These are phyloP conservation scores for Penicillium sp. DNA, from an alignment of 2,329 filamentous ascomycete species.

Conservation along the genomic window DNA sequence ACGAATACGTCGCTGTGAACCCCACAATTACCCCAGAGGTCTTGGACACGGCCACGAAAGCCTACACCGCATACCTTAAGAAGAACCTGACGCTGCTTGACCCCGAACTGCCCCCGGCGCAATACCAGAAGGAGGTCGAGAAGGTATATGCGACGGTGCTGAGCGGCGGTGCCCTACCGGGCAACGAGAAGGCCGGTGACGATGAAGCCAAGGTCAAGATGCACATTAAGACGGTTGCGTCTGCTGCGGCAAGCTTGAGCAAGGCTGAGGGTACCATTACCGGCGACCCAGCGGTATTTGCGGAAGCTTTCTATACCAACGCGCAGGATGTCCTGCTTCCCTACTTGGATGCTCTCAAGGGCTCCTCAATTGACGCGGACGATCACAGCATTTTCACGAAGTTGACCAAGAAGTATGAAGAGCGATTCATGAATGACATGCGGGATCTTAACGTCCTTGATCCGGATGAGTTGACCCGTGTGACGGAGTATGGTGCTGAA, in stretches of 20 bases:
- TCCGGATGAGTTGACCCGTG: constrained; percentile 79
- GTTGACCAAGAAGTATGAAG: constrained; percentile 81
- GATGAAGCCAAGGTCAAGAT: constrained; percentile 87
- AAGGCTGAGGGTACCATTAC: constrained; percentile 31
- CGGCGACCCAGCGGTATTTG: constrained; percentile 27
- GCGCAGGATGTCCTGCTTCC: constrained; percentile 73
- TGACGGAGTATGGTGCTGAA: constrained; percentile 89
- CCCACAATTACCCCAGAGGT: constrained; percentile 48
- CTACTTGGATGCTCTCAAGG: constrained; percentile 70
- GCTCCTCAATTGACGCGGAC: constrained; percentile 58
- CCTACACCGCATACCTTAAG: constrained; percentile 61
- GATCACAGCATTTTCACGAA: constrained; percentile 81
- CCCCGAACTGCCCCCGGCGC: constrained; percentile 46
- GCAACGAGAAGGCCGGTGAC: constrained; percentile 63
- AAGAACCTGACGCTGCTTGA: constrained; percentile 65
- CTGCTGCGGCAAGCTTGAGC: constrained; percentile 55
- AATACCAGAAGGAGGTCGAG: constrained; percentile 51
- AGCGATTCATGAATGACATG: constrained; percentile 88
- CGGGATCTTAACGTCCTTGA: constrained; percentile 78
- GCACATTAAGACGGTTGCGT: constrained; percentile 69
- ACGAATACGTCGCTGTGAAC: constrained; percentile 63
- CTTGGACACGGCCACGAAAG: constrained; percentile 51
- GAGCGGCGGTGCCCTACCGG: constrained; percentile 56
- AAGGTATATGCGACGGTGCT: constrained; percentile 58
- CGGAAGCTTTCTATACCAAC: constrained; percentile 56